These are phyloP conservation scores for Chlorella sorokiniana DNA, from an alignment of 139 green algal species.

Conservation along the genomic window DNA sequence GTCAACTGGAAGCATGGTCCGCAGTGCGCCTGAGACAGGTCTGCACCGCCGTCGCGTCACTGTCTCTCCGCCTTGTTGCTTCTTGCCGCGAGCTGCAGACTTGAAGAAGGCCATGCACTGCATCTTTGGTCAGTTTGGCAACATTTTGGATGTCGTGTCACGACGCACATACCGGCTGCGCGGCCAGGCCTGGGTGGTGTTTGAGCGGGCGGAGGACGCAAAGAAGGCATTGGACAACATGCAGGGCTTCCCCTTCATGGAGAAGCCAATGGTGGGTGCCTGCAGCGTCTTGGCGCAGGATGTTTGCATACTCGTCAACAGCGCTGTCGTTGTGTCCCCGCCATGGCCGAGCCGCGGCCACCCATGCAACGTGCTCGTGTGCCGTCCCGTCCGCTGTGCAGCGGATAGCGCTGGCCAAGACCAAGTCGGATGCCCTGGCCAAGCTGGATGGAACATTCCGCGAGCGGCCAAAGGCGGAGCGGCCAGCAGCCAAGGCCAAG, in stretches of 20 bases:
- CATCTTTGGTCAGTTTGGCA: constrained; percentile 97
- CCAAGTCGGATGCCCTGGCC: constrained; percentile 88
- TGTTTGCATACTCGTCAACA: neutral
- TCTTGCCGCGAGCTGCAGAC: constrained; percentile 64
- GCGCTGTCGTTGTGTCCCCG: neutral
- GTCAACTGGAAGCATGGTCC: no score
- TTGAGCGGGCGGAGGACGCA: constrained; percentile 81
- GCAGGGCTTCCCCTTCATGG: constrained; percentile 97
- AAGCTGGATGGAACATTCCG: constrained; percentile 88
- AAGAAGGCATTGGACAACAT: constrained; percentile 87
- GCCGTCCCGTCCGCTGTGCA: constrained; percentile 35
- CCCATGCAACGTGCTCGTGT: neutral
- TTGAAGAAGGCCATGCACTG: constrained; percentile 92
- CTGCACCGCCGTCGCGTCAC: no score
- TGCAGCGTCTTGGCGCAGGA: neutral
- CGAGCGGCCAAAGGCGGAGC: constrained; percentile 65
- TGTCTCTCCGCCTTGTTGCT: neutral
- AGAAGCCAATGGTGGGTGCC: constrained; percentile 92
- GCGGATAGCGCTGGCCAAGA: constrained; percentile 85
- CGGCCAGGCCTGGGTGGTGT: constrained; percentile 97
- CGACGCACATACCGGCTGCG: constrained; percentile 87
- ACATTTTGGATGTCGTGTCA: constrained; percentile 90
- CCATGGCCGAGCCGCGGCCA: no score
- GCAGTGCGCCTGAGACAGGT: neutral
- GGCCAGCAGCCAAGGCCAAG: constrained; percentile 30